These are phyloP conservation scores for Pelomyxa schiedti DNA, from an alignment of 78 protist species.

Conservation along the genomic window DNA sequence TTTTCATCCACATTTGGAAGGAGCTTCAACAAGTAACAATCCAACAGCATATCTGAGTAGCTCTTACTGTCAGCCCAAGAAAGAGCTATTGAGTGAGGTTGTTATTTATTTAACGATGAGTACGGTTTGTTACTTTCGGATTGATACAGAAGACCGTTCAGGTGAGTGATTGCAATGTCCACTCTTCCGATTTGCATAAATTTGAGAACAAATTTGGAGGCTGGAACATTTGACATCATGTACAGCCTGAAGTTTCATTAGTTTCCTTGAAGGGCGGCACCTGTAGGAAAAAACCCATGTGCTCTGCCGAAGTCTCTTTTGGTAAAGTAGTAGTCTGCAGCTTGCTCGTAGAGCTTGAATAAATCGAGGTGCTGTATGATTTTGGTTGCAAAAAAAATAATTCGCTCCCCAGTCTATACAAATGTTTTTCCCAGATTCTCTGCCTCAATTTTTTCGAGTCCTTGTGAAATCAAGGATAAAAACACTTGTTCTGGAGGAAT, in stretches of 20 bases:
- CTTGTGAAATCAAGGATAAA: constrained; percentile 28
- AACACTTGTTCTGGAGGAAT: constrained; percentile 45
- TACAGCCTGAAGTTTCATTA: constrained; percentile 7
- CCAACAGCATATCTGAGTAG: constrained; percentile 27
- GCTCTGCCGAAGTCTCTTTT: constrained; percentile 50
- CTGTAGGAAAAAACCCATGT: constrained; percentile 9
- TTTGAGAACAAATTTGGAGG: constrained; percentile 34
- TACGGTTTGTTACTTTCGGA: constrained; percentile 9
- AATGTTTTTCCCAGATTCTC: constrained; percentile 53
- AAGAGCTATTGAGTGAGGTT: constrained; percentile 1
- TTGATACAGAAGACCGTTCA: constrained; percentile 34
- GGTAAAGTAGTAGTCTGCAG: constrained; percentile 40
- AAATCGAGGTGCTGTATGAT: too few species aligned
- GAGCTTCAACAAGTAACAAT: constrained; percentile 29
- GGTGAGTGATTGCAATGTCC: constrained; percentile 51
- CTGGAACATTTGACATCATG: constrained; percentile 31
- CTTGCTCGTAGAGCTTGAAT: constrained; percentile 37
- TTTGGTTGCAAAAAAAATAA: too few species aligned
- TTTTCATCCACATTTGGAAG: constrained; percentile 19
- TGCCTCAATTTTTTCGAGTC: constrained; percentile 42
- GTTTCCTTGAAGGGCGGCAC: not conserved
- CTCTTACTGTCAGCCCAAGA: constrained; percentile 18
- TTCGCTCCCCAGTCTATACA: too few species aligned
- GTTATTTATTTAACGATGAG: constrained; percentile 1
- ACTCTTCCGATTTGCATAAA: constrained; percentile 49